Conservation (phyloP, 2,329 filamentous ascomycete genomes). For the Exophiala sp. region DNA sequence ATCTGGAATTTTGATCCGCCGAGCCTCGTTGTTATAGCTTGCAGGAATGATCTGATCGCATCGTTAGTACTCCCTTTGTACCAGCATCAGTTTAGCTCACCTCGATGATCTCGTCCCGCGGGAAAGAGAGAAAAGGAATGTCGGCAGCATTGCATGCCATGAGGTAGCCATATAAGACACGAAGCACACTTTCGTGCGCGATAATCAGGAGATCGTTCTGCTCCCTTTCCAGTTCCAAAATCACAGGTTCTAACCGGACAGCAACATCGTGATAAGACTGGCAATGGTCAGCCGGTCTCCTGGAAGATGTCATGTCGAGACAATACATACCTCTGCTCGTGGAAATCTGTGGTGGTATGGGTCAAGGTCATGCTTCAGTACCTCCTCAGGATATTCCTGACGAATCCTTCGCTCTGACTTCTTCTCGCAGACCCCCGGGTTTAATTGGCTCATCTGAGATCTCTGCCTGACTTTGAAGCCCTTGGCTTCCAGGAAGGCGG, state of each 20-base stretch:
- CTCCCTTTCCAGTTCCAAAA: constrained; percentile 92
- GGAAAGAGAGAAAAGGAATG: constrained; percentile 88
- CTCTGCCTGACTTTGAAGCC: constrained; percentile 86
- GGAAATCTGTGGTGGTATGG: constrained; percentile 97
- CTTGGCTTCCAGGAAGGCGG: constrained; percentile 67
- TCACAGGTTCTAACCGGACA: constrained; percentile 95
- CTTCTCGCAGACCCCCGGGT: constrained; percentile 92
- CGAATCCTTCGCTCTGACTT: constrained; percentile 79
- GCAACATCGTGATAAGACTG: constrained; percentile 97
- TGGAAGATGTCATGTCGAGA: too few species aligned
- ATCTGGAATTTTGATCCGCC: constrained; percentile 75
- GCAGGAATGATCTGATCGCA: constrained; percentile 75
- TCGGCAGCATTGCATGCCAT: constrained; percentile 97
- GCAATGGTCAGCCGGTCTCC: constrained; percentile 14
- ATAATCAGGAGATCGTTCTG: constrained; percentile 98
- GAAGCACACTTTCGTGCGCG: constrained; percentile 93
- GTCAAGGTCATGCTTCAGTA: constrained; percentile 85
- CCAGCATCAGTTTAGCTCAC: constrained; percentile 37
- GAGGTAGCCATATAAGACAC: constrained; percentile 92
- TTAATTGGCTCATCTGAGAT: constrained; percentile 94
- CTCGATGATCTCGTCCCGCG: constrained; percentile 95
- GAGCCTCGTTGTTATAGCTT: constrained; percentile 93
- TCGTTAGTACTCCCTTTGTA: constrained; percentile 1
- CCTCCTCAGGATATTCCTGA: constrained; percentile 78
- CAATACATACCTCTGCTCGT: constrained; percentile 74